Conservation (phyloP, 805 yeast genomes). For the Wickerhamomyces hampshirensis region DNA sequence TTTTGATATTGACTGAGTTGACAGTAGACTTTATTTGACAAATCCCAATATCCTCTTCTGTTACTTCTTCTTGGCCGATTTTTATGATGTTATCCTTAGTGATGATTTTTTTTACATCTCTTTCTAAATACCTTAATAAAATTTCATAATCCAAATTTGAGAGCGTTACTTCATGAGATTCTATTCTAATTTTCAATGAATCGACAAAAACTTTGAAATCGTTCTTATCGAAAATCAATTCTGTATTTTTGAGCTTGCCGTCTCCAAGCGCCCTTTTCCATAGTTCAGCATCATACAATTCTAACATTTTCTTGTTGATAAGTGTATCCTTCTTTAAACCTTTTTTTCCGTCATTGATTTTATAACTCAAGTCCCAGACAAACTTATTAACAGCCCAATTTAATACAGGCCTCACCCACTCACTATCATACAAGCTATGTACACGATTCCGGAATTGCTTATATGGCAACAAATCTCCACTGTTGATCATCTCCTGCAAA, state of each 20-base stretch:
- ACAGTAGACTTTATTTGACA: constrained; percentile 29
- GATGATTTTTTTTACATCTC: constrained; percentile 17
- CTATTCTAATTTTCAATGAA: constrained; percentile 2
- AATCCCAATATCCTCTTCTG: constrained; percentile 30
- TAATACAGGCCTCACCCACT: constrained; percentile 22
- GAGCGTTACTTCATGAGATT: constrained; percentile 2
- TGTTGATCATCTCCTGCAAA: constrained; percentile 27
- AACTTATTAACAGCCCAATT: constrained; percentile 21
- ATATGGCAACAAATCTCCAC: constrained; percentile 26
- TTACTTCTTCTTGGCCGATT: constrained; percentile 21
- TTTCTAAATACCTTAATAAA: constrained; percentile 15
- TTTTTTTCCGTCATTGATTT: constrained; percentile 12
- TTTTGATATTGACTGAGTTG: constrained; percentile 17
- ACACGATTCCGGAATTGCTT: constrained; percentile 16
- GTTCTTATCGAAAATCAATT: constrained; percentile 11
- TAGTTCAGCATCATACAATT: constrained; percentile 11
- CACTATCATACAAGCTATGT: constrained; percentile 18
- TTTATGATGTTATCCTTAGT: constrained; percentile 17
- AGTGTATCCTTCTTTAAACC: constrained; percentile 17
- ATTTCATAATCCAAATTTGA: constrained; percentile 20
- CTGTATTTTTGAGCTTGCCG: constrained; percentile 4
- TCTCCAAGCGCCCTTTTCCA: constrained; percentile 1
- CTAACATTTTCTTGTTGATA: constrained; percentile 16
- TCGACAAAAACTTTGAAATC: constrained; percentile 11
- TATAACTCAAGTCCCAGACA: constrained; percentile 21